Percentiles rank a stretch among this genome's conserved stretches.
phyloP scores from a whole-genome alignment of 2,329 filamentous ascomycete species.

The Fusarium longipes region DNA sequence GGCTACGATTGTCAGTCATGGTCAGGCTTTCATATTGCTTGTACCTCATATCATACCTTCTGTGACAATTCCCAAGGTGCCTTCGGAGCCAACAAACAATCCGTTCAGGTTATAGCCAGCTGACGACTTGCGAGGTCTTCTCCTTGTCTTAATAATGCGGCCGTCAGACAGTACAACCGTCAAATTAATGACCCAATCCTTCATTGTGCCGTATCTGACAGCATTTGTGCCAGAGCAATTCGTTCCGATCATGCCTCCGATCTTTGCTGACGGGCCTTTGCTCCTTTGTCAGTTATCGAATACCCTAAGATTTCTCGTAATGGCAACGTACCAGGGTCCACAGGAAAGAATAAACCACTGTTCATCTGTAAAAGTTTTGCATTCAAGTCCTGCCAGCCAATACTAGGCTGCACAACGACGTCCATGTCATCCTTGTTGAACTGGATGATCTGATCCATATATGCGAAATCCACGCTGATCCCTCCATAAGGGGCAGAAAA shows the following conservation, averaged over 20 bases:
- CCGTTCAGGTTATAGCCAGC: constrained; percentile 86
- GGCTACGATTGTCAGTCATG: constrained; percentile 55
- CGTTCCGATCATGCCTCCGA: constrained; percentile 85
- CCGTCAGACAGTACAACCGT: constrained; percentile 85
- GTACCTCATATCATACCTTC: constrained; percentile 62
- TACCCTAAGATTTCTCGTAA: too few relatives aligned
- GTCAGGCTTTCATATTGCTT: background rate
- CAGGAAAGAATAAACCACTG: constrained; percentile 87
- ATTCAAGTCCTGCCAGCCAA: constrained; percentile 93
- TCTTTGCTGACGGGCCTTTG: constrained; percentile 73
- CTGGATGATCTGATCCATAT: constrained; percentile 84
- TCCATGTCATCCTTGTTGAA: constrained; percentile 92
- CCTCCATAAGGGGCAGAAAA: constrained; percentile 89
- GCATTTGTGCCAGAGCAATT: constrained; percentile 84
- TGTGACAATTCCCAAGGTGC: constrained; percentile 83
- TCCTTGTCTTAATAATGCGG: constrained; percentile 80
- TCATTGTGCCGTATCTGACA: constrained; percentile 86
- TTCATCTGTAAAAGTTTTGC: constrained; percentile 73
- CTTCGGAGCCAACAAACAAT: constrained; percentile 84
- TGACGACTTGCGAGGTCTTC: constrained; percentile 81
- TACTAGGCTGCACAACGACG: constrained; percentile 88
- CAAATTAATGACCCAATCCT: constrained; percentile 86
- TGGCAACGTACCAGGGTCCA: constrained; percentile 75
- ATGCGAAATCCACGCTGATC: constrained; percentile 87
- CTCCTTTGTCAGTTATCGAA: background rate